Evolutionary conservation across 2,329 filamentous ascomycete genomes (phyloP).

Genomic region (Colletotrichum plurivorum): DNA sequence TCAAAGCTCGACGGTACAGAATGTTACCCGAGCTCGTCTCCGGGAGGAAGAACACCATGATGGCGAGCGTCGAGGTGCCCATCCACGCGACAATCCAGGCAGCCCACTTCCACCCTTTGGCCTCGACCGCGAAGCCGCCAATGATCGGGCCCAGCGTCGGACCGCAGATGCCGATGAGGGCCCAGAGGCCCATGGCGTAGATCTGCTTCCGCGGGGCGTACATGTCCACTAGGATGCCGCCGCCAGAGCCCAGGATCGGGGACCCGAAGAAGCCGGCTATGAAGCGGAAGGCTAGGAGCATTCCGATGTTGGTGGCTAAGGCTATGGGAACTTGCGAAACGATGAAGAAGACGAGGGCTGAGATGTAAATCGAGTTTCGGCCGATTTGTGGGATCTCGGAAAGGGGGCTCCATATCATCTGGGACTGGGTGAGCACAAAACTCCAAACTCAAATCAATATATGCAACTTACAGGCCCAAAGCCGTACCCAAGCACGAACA

Average conservation of each 20-base stretch:
- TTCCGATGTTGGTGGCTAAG: slow-evolving; percentile 36
- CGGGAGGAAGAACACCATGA: slow-evolving; percentile 44
- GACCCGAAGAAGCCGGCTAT: slow-evolving; percentile 42
- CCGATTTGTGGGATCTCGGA: slow-evolving; percentile 41
- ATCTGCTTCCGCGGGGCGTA: slow-evolving; percentile 29
- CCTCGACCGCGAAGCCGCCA: slow-evolving; percentile 35
- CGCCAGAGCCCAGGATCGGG: slow-evolving; percentile 23
- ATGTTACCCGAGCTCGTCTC: slow-evolving; percentile 46
- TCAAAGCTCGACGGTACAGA: slow-evolving; percentile 40
- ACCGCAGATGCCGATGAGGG: slow-evolving; percentile 28
- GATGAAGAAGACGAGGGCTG: slow-evolving; percentile 40
- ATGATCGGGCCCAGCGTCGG: slow-evolving; percentile 37
- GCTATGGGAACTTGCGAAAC: slow-evolving; percentile 36
- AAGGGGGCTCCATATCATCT: slow-evolving; percentile 42
- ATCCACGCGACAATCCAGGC: slow-evolving; percentile 44
- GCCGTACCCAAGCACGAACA: slow-evolving; percentile 87
- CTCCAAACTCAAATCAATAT: background rate
- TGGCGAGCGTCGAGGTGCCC: slow-evolving; percentile 29
- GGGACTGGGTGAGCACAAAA: background rate
- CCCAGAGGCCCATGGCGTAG: slow-evolving; percentile 23
- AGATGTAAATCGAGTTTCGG: slow-evolving; percentile 40
- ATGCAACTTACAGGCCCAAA: slow-evolving; percentile 62
- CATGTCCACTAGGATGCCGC: slow-evolving; percentile 26
- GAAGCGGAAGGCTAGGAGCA: slow-evolving; percentile 42
- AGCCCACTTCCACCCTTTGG: slow-evolving; percentile 43